These are phyloP conservation scores for Alternaria dauci DNA, from an alignment of 2,329 filamentous ascomycete genomes.

Conservation along the genomic window DNA sequence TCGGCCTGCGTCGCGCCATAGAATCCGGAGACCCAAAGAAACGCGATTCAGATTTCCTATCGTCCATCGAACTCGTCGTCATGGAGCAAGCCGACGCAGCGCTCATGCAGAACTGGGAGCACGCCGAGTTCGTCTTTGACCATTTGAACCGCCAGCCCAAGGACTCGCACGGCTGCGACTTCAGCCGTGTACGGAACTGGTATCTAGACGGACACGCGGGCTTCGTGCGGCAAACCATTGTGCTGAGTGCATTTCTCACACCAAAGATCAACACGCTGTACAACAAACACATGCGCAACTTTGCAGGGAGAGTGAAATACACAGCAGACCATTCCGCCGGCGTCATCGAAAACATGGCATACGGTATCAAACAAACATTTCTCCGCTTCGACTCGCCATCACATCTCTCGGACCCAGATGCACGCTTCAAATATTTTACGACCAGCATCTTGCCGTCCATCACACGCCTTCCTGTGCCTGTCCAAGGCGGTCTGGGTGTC, in stretches of 20 bases:
- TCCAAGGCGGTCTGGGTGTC: conserved; percentile 66
- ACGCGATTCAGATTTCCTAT: conserved; percentile 89
- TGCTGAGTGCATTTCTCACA: conserved; percentile 83
- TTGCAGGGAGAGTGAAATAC: conserved; percentile 79
- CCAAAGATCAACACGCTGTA: conserved; percentile 86
- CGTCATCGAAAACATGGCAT: conserved; percentile 72
- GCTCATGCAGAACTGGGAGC: conserved; percentile 98
- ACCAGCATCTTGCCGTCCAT: conserved; percentile 80
- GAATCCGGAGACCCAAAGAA: conserved; percentile 72
- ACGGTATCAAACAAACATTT: conserved; percentile 86
- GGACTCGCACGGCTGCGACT: conserved; percentile 91
- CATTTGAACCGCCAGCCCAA: conserved; percentile 91
- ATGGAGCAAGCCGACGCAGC: conserved; percentile 93
- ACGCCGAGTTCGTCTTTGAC: conserved; percentile 89
- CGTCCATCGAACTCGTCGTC: conserved; percentile 88
- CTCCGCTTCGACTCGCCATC: conserved; percentile 79
- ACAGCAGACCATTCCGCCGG: conserved; percentile 72
- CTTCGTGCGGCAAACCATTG: conserved; percentile 83
- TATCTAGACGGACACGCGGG: conserved; percentile 89
- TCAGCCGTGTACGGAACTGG: conserved; percentile 87
- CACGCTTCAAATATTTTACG: conserved; percentile 90
- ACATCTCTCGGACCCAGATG: conserved; percentile 80
- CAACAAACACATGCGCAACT: conserved; percentile 79
- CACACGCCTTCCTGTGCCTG: conserved; percentile 70
- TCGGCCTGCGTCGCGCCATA: conserved; percentile 90